A percentile compares a stretch with the other conserved stretches of the same genome.
Evolutionary conservation across 192 early-diverging fungal genomes (phyloP).

Genomic region (Coemansia sp.): DNA sequence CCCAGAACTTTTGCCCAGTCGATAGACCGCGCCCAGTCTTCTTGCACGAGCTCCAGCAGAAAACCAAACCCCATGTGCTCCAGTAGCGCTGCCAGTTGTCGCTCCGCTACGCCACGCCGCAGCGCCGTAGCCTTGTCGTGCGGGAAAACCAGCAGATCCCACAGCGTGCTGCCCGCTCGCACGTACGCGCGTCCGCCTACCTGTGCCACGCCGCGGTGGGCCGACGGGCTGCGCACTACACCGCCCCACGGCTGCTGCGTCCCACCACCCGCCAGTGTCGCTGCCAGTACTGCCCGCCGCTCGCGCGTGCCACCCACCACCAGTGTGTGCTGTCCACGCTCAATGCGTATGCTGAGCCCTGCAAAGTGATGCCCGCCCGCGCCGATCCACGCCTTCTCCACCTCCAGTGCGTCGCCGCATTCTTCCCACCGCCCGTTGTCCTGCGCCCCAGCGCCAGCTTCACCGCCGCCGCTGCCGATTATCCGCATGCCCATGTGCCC

Average conservation of each 20-base stretch:
- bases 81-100: conserved; percentile 31
- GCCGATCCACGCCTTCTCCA: conserved; percentile 9
- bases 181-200: conserved; percentile 23
- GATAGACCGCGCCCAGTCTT: conserved; percentile 39
- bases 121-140: conserved; percentile 44
- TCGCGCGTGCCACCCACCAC: conserved; percentile 25
- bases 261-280: conserved; percentile 16
- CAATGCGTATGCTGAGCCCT: conserved; percentile 24
- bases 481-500: conserved; percentile 10
- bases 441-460: not conserved
- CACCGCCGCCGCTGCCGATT: conserved; percentile 5
- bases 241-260: conserved; percentile 10
- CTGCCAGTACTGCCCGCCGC: conserved; percentile 20
- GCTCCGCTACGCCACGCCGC: conserved; percentile 33
- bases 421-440: conserved; percentile 11
- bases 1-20: conserved; percentile 44
- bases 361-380: conserved; percentile 12
- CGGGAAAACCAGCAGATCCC: conserved; percentile 47
- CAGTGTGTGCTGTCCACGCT: conserved; percentile 33
- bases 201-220: conserved; percentile 16
- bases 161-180: conserved; percentile 39
- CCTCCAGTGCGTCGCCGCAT: conserved; percentile 4
- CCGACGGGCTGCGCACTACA: conserved; percentile 11
- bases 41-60: conserved; percentile 22
- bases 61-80: conserved; percentile 32